Base-by-base conservation (phyloP, 2,329 filamentous ascomycete species). In the Westerdykella aurantiaca region DNA sequence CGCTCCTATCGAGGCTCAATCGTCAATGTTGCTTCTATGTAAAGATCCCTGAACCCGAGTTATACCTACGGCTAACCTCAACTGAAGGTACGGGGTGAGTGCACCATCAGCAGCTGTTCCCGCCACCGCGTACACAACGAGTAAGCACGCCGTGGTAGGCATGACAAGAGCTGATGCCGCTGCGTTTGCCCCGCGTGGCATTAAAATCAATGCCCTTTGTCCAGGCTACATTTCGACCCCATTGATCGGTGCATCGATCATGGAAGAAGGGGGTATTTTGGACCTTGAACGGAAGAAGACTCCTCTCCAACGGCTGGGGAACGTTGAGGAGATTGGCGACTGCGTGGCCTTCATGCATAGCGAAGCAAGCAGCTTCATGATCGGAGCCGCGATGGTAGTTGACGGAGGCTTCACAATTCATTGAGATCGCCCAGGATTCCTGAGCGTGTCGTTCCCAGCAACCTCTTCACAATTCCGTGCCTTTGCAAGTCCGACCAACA, bases 341-440 rank as follows among this genome's bases (percentile, higher is more conserved):
- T 82, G 83, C 21, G 82, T 79, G 48, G 73, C 82, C 14, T 89
- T 83, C 59, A 63, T 89, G 37, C 82, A 82, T 2, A 85, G 82
- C 46, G 81, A 87, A 22, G 85, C 88, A 57, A 82, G 81, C 0
- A 74, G 71, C 3, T 88, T 88, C 55, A 78, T 89, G 49, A 87
- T 83, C 0, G 85, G 85, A 0, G 74, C 82, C n/a, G 83, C 85
- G 49, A 69, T 88, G 48, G 78, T 85, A 42, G 77, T 84, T 35
- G 78, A 82, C 66, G 79, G 79, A 13, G 61, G 61, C 13, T 61
- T 60, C 37, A 57, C 58, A 5, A 48, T 59, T n/a, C 46, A 50
- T 39, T 59, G 25, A 38, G 38, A 38, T 49, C 44, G 44, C 31
- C 18, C 14, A 3, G 29, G 18, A 21, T 21, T 21, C n/a, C 23